Conservation (phyloP, 179 eudicot species). For the Corrigiola litoralis region DNA sequence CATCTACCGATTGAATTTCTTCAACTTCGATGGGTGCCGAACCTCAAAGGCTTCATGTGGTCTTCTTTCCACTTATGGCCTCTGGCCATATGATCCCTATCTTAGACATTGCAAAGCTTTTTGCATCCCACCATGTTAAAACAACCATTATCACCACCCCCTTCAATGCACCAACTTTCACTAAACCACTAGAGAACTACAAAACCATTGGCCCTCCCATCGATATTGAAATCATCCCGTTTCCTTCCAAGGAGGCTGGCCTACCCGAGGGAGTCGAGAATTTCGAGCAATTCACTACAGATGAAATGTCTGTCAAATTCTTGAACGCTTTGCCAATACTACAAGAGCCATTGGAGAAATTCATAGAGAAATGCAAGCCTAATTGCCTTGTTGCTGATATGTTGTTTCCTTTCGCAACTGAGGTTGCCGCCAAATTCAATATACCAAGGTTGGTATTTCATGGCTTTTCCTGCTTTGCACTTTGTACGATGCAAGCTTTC, state of each 20-base stretch:
- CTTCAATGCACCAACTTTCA: conserved; percentile 19
- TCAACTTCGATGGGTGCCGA: conserved; percentile 3
- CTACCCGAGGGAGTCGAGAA: conserved; percentile 28
- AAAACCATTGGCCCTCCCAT: conserved; percentile 7
- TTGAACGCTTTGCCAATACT: conserved; percentile 13
- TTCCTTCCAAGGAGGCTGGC: conserved; percentile 29
- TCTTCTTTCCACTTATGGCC: conserved; percentile 37
- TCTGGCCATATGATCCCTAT: conserved; percentile 45
- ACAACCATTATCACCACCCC: conserved; percentile 33
- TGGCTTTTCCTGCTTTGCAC: conserved; percentile 22
- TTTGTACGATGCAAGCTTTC: conserved; percentile 5
- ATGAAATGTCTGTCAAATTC: conserved; percentile 15
- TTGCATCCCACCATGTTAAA: conserved; percentile 24
- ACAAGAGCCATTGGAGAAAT: conserved; percentile 20
- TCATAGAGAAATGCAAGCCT: conserved; percentile 22
- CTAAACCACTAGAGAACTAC: conserved; percentile 4
- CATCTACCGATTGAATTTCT: too few species aligned
- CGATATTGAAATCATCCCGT: conserved; percentile 18
- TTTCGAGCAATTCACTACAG: conserved; percentile 9
- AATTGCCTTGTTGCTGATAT: conserved; percentile 34
- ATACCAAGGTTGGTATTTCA: conserved; percentile 37
- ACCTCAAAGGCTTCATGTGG: conserved; percentile 24
- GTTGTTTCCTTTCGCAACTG: conserved; percentile 28
- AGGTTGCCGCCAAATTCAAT: conserved; percentile 28
- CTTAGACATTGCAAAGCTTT: conserved; percentile 36